A percentile compares a stretch with the other conserved stretches of the same genome.
These are phyloP conservation scores for Williopsis jadinii DNA, from an alignment of 1,139 yeast species.

Conservation along the genomic window DNA sequence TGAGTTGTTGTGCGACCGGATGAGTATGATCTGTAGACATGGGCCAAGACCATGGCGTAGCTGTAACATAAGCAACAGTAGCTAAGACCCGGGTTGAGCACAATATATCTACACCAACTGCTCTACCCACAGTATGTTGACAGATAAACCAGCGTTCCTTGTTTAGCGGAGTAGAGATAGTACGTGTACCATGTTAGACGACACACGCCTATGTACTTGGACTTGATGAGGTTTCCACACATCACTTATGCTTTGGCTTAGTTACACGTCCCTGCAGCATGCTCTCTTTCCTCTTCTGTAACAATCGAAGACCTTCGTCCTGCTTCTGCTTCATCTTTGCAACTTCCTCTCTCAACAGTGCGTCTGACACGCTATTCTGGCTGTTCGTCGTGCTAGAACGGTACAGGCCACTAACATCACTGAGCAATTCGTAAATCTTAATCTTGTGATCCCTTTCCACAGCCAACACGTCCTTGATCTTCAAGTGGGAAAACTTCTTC, in stretches of 20 bases:
- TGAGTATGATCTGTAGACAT: too few species aligned
- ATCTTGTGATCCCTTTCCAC: conserved; percentile 22
- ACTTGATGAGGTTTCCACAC: too few species aligned
- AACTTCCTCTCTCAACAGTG: conserved; percentile 9
- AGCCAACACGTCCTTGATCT: conserved; percentile 17
- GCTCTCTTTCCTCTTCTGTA: conserved; percentile 16
- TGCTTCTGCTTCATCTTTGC: conserved; percentile 10
- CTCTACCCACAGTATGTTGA: too few species aligned
- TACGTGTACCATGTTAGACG: too few species aligned
- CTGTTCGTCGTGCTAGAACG: conserved; percentile 1
- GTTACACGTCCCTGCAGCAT: conserved; percentile 5
- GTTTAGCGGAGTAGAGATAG: too few species aligned
- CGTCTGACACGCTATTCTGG: conserved; percentile 2
- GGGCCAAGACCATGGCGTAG: too few species aligned
- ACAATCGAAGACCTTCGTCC: conserved; percentile 6
- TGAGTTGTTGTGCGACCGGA: too few species aligned
- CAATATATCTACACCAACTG: too few species aligned
- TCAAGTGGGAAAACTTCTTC: conserved; percentile 15
- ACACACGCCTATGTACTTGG: too few species aligned
- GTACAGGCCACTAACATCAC: conserved; percentile 11
- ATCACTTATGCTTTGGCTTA: conserved; percentile 2
- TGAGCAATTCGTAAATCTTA: conserved; percentile 17
- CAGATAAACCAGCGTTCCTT: too few species aligned
- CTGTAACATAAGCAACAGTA: too few species aligned
- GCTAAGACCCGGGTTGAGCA: too few species aligned